Conservation (phyloP, 257 asterid genomes). For the Leptodermis oblonga region DNA sequence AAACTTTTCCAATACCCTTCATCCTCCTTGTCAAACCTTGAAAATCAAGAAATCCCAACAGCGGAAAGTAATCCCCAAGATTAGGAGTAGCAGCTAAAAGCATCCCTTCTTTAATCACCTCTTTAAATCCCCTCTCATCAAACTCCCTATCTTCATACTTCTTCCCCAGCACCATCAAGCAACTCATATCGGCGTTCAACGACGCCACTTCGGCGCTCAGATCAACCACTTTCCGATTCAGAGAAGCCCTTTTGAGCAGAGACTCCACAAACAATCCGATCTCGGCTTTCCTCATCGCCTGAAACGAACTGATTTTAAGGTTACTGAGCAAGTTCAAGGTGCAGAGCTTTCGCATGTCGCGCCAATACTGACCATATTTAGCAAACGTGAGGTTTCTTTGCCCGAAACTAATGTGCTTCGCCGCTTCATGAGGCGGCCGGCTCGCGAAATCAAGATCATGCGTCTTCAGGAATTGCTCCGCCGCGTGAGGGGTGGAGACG, state of each 20-base stretch:
- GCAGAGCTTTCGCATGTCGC: constrained; percentile 54
- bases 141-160: constrained; percentile 42
- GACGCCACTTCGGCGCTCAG: background rate
- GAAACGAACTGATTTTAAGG: constrained; percentile 37
- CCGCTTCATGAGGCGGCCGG: constrained; percentile 48
- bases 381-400: constrained; percentile 33
- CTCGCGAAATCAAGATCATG: constrained; percentile 42
- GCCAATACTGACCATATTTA: constrained; percentile 47
- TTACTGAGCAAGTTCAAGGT: constrained; percentile 41
- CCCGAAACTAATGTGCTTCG: constrained; percentile 36
- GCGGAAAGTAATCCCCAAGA: constrained; percentile 47
- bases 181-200: constrained; percentile 15
- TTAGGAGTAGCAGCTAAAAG: constrained; percentile 32
- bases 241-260: constrained; percentile 23
- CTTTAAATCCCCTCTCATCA: constrained; percentile 47
- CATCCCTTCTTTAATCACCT: constrained; percentile 41
- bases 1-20: constrained; percentile 14
- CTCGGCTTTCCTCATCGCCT: constrained; percentile 39
- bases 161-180: constrained; percentile 37
- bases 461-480: constrained; percentile 47
- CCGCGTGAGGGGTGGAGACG: constrained; percentile 45
- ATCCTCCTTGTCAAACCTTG: constrained; percentile 4
- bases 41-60: constrained; percentile 25
- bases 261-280: constrained; percentile 27
- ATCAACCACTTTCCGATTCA: background rate